Conservation (phyloP, 192 early-diverging fungal species). For the Coemansia brasiliensis region DNA sequence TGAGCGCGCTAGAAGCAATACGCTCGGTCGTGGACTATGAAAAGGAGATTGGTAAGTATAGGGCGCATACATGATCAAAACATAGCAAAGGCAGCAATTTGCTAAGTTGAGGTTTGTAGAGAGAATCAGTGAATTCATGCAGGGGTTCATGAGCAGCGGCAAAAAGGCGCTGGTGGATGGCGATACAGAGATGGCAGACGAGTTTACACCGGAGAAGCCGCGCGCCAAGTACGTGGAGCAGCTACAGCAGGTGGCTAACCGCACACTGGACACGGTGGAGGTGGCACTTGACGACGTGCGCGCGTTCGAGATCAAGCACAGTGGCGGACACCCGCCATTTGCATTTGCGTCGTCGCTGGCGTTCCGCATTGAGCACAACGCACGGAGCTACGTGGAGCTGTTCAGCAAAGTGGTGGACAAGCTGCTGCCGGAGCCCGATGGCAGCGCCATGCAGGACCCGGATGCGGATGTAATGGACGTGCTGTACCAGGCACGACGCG, state of each 20-base stretch:
- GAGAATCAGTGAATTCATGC: slow-evolving; percentile 35
- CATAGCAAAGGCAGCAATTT: no score
- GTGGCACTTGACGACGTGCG: slow-evolving; percentile 72
- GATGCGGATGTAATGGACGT: slow-evolving; percentile 86
- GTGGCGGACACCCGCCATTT: slow-evolving; percentile 26
- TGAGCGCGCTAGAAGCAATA: slow-evolving; percentile 50
- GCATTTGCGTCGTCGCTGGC: slow-evolving; percentile 49
- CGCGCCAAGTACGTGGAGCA: slow-evolving; percentile 52
- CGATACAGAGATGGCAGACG: slow-evolving; percentile 15
- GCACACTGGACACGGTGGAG: slow-evolving; percentile 59
- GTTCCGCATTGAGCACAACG: slow-evolving; percentile 76
- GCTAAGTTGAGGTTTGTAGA: slow-evolving; percentile 5
- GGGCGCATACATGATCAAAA: no score
- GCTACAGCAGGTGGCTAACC: slow-evolving; percentile 66
- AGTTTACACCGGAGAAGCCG: slow-evolving; percentile 15
- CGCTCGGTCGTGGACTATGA: slow-evolving; percentile 49
- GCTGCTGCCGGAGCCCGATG: slow-evolving; percentile 57
- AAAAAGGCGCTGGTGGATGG: slow-evolving; percentile 20
- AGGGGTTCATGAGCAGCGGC: slow-evolving; percentile 30
- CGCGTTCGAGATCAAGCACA: slow-evolving; percentile 45
- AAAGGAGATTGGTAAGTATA: slow-evolving; percentile 37
- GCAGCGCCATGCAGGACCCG: slow-evolving; percentile 38
- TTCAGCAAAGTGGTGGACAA: slow-evolving; percentile 75
- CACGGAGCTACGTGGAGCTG: slow-evolving; percentile 81
- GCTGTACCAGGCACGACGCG: slow-evolving; percentile 80